Base-by-base conservation (phyloP, 1,139 yeast species). In the Candida gigantensis region DNA sequence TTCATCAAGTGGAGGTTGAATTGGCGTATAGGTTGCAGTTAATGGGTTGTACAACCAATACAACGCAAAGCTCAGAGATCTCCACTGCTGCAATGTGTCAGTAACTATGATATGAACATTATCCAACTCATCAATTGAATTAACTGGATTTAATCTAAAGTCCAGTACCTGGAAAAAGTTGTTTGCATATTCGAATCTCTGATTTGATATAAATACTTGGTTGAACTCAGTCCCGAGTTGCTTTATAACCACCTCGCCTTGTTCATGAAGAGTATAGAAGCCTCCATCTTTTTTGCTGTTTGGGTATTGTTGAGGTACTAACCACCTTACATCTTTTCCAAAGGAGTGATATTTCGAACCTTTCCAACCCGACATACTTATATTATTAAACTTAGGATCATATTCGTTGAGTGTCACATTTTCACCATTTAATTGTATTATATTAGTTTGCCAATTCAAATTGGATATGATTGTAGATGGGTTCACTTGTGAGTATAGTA, bases 31-130 rank as follows among this genome's bases (percentile, higher is more conserved):
- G 11, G 51, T 50, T 5, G 44, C 37, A 2, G 52, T 47, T 3
- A 39, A 32, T 9, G 62, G 58, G 19, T 49, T 45, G 31, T 43
- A 65, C 5, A 68, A 37, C 76, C 76, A 71, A 48, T 62, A 70
- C 8, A 68, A 38, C 0, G 72, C 68, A 42, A 62, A 61, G 11
- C 58, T 46, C 55, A 68, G 69, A 37, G 68, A 71, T 42, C 77
- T 55, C 74, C 75, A 62, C 44, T 68, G 73, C 2, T 35, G 30
- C 3, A 55, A 37, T 18, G 31, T 42, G 40, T 69, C 70, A 2
- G 73, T 56, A 2, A 50, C 51, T 8, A 68, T 56, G 12, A 79
- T 48, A 43, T 69, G 75, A 35, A 47, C 44, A 11, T 53, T 52
- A 17, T 48, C 46, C 3, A 38, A 29, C 16, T 58, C 56, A 35